These are phyloP conservation scores for Bipolaris bicolor DNA, from an alignment of 2,329 filamentous ascomycete species.

Conservation along the genomic window DNA sequence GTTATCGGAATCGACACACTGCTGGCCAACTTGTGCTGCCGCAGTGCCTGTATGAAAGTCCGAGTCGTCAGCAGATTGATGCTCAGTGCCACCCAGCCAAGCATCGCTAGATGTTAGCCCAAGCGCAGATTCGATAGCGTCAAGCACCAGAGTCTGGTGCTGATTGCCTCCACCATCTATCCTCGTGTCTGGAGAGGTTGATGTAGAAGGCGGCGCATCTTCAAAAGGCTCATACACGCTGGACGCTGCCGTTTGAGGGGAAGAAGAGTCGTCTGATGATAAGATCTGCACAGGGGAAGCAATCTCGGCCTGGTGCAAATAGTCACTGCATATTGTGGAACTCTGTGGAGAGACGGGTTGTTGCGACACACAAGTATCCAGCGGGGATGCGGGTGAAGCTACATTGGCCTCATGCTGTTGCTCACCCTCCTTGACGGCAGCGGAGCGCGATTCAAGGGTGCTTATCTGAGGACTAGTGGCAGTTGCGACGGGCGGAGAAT, in stretches of 20 bases:
- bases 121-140: neutral
- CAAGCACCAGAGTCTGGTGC: neutral
- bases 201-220: neutral
- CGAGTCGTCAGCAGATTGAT: neutral
- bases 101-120: neutral
- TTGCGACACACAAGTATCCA: neutral
- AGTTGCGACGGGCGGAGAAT: neutral
- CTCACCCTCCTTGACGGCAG: neutral
- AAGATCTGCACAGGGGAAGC: neutral
- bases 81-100: neutral
- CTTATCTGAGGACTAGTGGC: neutral
- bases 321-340: neutral
- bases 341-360: neutral
- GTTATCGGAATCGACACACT: neutral
- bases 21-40: slow-evolving; percentile 1
- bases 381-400: neutral
- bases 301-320: neutral
- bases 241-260: neutral
- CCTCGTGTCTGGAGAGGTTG: neutral
- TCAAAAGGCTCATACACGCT: neutral
- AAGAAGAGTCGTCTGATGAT: neutral
- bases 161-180: neutral
- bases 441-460: neutral
- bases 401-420: neutral
- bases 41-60: neutral